Conservation (phyloP, 108 stramenopile species). For the Epipyxis sp. region DNA sequence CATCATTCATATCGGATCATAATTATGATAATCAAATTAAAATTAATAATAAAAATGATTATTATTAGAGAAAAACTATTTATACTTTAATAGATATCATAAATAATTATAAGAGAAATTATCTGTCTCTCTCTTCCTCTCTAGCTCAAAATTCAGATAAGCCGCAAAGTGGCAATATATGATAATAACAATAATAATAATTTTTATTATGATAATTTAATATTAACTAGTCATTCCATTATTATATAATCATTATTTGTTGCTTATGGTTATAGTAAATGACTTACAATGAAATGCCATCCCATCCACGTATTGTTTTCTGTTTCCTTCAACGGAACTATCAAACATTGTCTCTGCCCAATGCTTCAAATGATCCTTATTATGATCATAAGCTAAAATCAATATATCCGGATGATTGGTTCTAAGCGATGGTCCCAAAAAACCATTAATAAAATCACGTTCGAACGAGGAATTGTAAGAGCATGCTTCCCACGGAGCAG, state of each 20-base stretch:
- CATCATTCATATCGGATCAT: conserved; percentile 62
- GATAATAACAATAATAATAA: no score
- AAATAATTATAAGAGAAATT: no score
- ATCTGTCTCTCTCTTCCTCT: no score
- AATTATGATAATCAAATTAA: no score
- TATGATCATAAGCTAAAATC: conserved; percentile 88
- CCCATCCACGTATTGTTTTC: conserved; percentile 73
- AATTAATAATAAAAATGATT: no score
- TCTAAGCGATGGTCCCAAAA: conserved; percentile 72
- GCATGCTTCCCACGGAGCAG: conserved; percentile 83
- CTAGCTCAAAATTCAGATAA: no score
- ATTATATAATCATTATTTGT: no score
- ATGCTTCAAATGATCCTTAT: conserved; percentile 80
- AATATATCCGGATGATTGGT: conserved; percentile 74
- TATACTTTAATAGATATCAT: background rate
- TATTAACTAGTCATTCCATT: background rate
- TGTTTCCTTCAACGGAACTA: conserved; percentile 51
- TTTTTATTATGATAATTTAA: no score
- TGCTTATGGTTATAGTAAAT: no score
- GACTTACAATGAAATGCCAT: conserved; percentile 78
- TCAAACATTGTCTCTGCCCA: conserved; percentile 58
- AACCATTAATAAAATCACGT: conserved; percentile 74
- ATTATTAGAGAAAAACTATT: no score
- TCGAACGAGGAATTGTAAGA: conserved; percentile 65
- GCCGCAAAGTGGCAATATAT: no score